Evolutionary conservation across 2,329 filamentous ascomycete genomes (phyloP).

Genomic region (Ascochyta lentis): DNA sequence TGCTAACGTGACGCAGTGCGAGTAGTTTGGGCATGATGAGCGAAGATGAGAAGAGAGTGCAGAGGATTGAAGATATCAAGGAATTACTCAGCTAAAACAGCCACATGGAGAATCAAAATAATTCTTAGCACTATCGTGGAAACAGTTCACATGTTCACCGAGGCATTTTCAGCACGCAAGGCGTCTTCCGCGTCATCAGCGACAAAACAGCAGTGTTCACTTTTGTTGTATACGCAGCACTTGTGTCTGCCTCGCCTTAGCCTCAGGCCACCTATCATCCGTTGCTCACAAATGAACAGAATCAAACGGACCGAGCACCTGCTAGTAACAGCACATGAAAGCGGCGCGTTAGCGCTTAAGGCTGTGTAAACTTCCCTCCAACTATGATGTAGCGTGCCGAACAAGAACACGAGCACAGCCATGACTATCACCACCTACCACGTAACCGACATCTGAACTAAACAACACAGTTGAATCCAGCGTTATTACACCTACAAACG

Average conservation of each 20-base stretch:
- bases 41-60: conserved; percentile 89
- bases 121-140: no score
- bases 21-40: conserved; percentile 92
- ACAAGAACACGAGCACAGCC: no score
- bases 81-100: conserved; percentile 72
- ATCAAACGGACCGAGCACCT: not conserved
- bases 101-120: not conserved
- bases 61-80: conserved; percentile 92
- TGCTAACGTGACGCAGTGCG: conserved; percentile 66
- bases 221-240: not conserved
- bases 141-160: not conserved
- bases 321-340: no score
- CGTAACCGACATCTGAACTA: no score
- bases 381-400: no score
- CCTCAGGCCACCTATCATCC: not conserved
- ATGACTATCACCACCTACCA: no score
- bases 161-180: not conserved
- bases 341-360: no score
- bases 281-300: not conserved
- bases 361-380: no score
- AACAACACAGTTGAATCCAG: no score
- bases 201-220: not conserved
- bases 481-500: no score
- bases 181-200: not conserved
- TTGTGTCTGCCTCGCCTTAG: not conserved